Conservation (phyloP, 108 stramenopile genomes). For the Epithemia pelagica region DNA sequence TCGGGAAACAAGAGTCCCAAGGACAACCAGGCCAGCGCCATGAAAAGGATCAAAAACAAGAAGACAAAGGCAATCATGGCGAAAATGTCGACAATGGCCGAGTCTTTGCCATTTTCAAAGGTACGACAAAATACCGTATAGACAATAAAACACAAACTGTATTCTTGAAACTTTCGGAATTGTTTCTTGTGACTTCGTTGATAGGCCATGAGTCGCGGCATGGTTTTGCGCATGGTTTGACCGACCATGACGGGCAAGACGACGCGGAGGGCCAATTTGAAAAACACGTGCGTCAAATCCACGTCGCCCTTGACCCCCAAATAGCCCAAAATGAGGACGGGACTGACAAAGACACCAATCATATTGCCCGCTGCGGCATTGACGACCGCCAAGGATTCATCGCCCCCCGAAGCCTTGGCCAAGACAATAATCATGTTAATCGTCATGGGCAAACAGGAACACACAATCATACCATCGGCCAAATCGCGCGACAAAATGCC, state of each 20-base stretch:
- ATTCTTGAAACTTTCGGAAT: slow-evolving; percentile 44
- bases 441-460: slow-evolving; percentile 66
- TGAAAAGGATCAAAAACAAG: slow-evolving; percentile 21
- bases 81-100: slow-evolving; percentile 30
- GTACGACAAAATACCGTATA: slow-evolving; percentile 53
- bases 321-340: slow-evolving; percentile 49
- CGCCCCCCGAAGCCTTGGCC: slow-evolving; percentile 66
- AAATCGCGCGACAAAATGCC: slow-evolving; percentile 36
- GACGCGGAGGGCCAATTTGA: slow-evolving; percentile 44
- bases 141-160: slow-evolving; percentile 51
- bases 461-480: slow-evolving; percentile 78
- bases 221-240: slow-evolving; percentile 41
- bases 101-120: slow-evolving; percentile 19
- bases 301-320: slow-evolving; percentile 44
- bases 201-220: slow-evolving; percentile 22
- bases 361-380: slow-evolving; percentile 62
- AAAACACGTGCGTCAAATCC: slow-evolving; percentile 34
- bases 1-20: slow-evolving; percentile 30
- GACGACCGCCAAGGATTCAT: slow-evolving; percentile 79
- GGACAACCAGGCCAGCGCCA: slow-evolving; percentile 32
- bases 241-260: slow-evolving; percentile 48
- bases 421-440: slow-evolving; percentile 83
- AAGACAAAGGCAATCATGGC: slow-evolving; percentile 43
- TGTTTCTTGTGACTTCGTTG: slow-evolving; percentile 32
- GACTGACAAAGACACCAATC: slow-evolving; percentile 62